Percentiles rank a stretch among this genome's conserved stretches.
phyloP scores from a whole-genome alignment of 768 basidiomycete genomes.

The Trametes sanguinea region DNA sequence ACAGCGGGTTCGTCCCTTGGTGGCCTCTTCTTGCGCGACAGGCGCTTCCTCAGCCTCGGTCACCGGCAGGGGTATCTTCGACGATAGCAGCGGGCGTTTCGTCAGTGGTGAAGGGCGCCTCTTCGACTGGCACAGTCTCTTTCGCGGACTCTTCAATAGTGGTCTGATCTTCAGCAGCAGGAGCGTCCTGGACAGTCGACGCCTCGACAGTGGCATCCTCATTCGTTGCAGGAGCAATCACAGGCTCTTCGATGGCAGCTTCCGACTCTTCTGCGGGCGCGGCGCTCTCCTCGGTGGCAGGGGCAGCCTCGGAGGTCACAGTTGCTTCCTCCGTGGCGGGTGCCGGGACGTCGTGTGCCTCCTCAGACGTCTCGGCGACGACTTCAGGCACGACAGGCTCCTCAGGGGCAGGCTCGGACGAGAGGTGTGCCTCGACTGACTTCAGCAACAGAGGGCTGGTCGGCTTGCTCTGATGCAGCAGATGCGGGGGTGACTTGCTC shows the following conservation, averaged over 20 bases:
- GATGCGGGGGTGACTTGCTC: neutral
- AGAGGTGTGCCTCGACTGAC: neutral
- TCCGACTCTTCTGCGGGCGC: neutral
- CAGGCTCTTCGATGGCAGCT: neutral
- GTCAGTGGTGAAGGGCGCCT: neutral
- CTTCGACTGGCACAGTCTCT: neutral
- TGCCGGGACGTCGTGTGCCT: neutral
- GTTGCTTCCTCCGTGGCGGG: constrained; percentile 1
- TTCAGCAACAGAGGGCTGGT: neutral
- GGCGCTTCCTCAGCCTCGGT: neutral
- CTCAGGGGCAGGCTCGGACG: neutral
- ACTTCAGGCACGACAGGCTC: constrained; percentile 1
- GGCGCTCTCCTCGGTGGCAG: neutral
- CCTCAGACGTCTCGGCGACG: neutral
- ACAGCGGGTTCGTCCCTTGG: neutral
- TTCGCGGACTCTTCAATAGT: neutral
- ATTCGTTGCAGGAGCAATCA: neutral
- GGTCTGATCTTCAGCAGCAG: neutral
- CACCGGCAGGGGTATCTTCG: neutral
- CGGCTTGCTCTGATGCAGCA: neutral
- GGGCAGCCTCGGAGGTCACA: neutral
- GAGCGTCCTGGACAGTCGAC: neutral
- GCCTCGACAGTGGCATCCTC: neutral
- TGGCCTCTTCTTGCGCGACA: neutral
- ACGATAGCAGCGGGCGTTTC: neutral